A percentile compares a stretch with the other conserved stretches of the same genome.
These are phyloP conservation scores for Irpex sp. DNA, from an alignment of 1,284 basidiomycete genomes.

Conservation along the genomic window DNA sequence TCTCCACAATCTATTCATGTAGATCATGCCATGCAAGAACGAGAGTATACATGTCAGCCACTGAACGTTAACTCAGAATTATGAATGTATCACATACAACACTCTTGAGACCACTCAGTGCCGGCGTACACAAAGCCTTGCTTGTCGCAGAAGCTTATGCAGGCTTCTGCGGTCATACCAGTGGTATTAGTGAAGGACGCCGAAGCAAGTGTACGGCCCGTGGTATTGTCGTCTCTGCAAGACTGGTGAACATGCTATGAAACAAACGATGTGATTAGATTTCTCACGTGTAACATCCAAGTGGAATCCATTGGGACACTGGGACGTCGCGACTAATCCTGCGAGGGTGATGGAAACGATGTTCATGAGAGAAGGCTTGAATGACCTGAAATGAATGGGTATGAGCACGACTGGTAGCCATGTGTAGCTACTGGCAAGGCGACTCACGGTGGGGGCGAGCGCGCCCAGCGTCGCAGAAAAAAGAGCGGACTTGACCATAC, in stretches of 20 bases:
- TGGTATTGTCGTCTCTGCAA: constrained; percentile 45
- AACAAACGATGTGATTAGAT: neutral
- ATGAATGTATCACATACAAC: constrained; percentile 42
- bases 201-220: constrained; percentile 48
- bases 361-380: constrained; percentile 9
- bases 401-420: neutral
- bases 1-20: constrained; percentile 56
- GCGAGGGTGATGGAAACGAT: constrained; percentile 5
- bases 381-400: constrained; percentile 7
- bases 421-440: neutral
- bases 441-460: constrained; percentile 13
- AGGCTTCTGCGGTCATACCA: constrained; percentile 63
- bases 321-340: constrained; percentile 23
- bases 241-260: constrained; percentile 3
- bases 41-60: constrained; percentile 1
- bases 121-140: constrained; percentile 58
- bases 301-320: constrained; percentile 52
- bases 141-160: constrained; percentile 55
- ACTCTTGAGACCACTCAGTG: constrained; percentile 54
- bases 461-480: constrained; percentile 10
- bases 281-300: constrained; percentile 61
- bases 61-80: neutral
- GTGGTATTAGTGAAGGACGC: constrained; percentile 40
- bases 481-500: constrained; percentile 9
- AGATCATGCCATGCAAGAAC: neutral